A percentile compares a stretch with the other conserved stretches of the same genome.
phyloP scores from a whole-genome alignment of 1,139 yeast species.

The Candida glucosophila region DNA sequence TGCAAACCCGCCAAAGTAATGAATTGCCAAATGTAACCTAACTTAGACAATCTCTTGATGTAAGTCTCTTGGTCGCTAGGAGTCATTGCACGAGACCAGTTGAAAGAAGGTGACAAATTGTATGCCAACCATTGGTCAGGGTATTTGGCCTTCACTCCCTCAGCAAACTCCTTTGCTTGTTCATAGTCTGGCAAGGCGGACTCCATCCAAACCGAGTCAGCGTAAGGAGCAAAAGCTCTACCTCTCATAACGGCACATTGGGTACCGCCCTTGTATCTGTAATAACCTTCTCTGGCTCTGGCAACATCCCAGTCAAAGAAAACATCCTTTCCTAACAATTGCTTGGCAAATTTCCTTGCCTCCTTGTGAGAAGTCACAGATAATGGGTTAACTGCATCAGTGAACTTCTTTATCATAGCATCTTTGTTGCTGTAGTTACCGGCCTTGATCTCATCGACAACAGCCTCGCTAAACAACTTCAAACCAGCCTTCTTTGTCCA shows the following conservation, averaged over 20 bases:
- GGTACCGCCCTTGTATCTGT: conserved; percentile 94
- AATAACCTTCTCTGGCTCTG: conserved; percentile 95
- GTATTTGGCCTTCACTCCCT: conserved; percentile 71
- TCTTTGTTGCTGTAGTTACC: conserved; percentile 58
- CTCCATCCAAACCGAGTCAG: conserved; percentile 98
- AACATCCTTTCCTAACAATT: conserved; percentile 73
- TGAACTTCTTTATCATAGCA: conserved; percentile 57
- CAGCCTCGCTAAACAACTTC: conserved; percentile 87
- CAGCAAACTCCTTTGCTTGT: conserved; percentile 93
- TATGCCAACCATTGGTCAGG: conserved; percentile 96
- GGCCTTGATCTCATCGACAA: conserved; percentile 68
- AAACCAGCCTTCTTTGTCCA: conserved; percentile 84
- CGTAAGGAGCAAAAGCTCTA: conserved; percentile 90
- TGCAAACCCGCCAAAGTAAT: conserved; percentile 96
- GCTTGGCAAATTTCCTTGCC: conserved; percentile 70
- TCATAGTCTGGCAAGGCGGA: conserved; percentile 88
- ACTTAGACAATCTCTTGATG: conserved; percentile 75
- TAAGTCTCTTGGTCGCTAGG: conserved; percentile 83
- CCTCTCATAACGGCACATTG: conserved; percentile 98
- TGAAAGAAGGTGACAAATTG: conserved; percentile 94
- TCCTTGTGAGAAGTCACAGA: conserved; percentile 70
- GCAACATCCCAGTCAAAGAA: conserved; percentile 96
- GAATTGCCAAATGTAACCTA: conserved; percentile 97
- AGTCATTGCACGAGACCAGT: conserved; percentile 95
- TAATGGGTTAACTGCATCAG: conserved; percentile 63